phyloP scores from a whole-genome alignment of 352 stramenopile species.

The Elongisporangium anandrum region DNA sequence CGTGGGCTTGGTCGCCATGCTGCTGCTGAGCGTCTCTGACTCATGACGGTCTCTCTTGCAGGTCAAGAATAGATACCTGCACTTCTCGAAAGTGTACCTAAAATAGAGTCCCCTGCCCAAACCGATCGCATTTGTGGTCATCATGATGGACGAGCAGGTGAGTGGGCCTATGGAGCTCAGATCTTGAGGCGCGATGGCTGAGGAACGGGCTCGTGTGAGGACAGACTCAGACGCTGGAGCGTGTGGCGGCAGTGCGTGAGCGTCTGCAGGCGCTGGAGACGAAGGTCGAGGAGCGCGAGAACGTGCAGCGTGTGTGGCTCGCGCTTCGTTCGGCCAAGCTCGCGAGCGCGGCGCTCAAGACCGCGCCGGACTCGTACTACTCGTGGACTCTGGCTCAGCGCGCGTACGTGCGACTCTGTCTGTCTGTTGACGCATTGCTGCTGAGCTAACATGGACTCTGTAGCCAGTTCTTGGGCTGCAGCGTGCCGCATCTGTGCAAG shows the following conservation, averaged over 20 bases:
- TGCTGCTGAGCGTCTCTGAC: not conserved
- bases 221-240: conserved; percentile 20
- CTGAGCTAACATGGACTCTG: not conserved
- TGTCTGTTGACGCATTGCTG: not conserved
- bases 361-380: conserved; percentile 69
- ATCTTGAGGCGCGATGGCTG: not conserved
- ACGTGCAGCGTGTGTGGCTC: conserved; percentile 37
- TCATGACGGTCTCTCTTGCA: not conserved
- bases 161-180: not conserved
- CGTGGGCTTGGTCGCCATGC: conserved; percentile 38
- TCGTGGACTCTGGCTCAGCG: conserved; percentile 60
- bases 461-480: conserved; percentile 63
- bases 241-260: conserved; percentile 21
- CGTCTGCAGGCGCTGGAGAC: conserved; percentile 43
- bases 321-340: conserved; percentile 42
- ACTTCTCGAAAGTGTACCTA: not conserved
- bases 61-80: not conserved
- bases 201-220: not conserved
- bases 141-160: not conserved
- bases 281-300: conserved; percentile 42
- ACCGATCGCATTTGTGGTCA: not conserved
- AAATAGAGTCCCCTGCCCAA: not conserved
- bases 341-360: conserved; percentile 62
- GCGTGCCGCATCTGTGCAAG: conserved; percentile 78
- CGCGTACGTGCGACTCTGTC: conserved; percentile 23